Evolutionary conservation across 2,329 filamentous ascomycete genomes (phyloP), one percentile per base, ranked within the genome.

Genomic region (Plectosphaerella sp.): DNA sequence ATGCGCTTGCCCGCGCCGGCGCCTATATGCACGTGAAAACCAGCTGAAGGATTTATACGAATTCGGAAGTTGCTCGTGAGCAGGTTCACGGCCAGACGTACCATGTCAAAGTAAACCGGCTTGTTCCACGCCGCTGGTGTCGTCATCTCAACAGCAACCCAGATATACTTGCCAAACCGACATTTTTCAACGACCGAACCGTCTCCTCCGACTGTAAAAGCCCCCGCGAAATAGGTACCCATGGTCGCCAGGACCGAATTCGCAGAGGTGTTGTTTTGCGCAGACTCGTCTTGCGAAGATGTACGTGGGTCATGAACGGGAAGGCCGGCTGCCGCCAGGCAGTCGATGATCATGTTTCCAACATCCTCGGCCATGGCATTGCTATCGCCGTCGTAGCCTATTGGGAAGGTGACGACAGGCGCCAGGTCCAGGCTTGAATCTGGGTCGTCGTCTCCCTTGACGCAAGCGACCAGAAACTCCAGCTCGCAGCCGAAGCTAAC

Each of bases 1-100:
- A 72, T 64, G 47, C 57, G 60, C n/a, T 59, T 52, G 5, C 45
- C 47, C 14, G 35, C 50, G 1, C 70, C 70, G 47, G 65, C 66
- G 5, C 67, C 70, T 4, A 73, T 58, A 47, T 72, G 68, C 14
- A 73, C 66, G 48, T 71, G 68, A 18, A 72, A 58, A 9, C 68
- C 68, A 25, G 65, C 67, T 1, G 59, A 57, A 0, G 54, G 33
- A 50, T 73, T 73, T 12, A 71, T 58, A 2, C 67, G 62, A 15
- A 66, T 50, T 15, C 67, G 62, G 45, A 67, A 64, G 1, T 54
- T 58, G 6, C 54, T 58, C 2, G 63, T 70, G 6, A 73, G 49
- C 5, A 68, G 39, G 25, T 65, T 61, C 8, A 72, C 56, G 4
- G 69, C 63, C 3, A 62, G 58, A 20, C 57, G 51, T 7, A 71